Conservation (phyloP, 495 filamentous ascomycete species). For the Pseudoneurospora amorphoporcata region DNA sequence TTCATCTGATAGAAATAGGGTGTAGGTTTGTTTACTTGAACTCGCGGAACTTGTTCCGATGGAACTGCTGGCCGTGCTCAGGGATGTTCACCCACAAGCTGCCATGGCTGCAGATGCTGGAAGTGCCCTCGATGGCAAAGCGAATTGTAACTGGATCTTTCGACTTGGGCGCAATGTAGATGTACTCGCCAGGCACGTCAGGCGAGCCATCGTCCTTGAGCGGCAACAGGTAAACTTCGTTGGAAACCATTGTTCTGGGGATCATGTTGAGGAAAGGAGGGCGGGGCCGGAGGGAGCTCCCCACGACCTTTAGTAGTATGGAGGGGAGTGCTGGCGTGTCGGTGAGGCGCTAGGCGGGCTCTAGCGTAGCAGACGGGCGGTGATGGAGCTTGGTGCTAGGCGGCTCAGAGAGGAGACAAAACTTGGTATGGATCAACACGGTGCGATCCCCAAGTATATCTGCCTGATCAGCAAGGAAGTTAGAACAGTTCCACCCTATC, state of each 20-base stretch:
- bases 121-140: constrained; percentile 91
- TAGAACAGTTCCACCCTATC: neutral
- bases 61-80: constrained; percentile 58
- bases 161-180: constrained; percentile 74
- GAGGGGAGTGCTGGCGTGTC: neutral
- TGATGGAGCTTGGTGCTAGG: neutral
- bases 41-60: constrained; percentile 66
- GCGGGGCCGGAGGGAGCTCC: neutral
- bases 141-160: constrained; percentile 65
- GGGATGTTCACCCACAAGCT: constrained; percentile 96
- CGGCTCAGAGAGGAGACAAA: constrained; percentile 5
- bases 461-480: neutral
- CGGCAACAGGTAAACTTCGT: constrained; percentile 73
- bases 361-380: neutral
- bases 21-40: constrained; percentile 54
- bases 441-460: neutral
- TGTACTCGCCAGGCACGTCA: constrained; percentile 78
- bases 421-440: neutral
- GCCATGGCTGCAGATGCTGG: constrained; percentile 87
- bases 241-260: constrained; percentile 43
- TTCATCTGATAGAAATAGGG: neutral
- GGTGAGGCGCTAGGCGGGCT: neutral
- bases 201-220: constrained; percentile 89
- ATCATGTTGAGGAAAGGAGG: constrained; percentile 26
- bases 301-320: neutral